Conservation (phyloP, 176 grass and related monocot genomes). For the Secale cereale region DNA sequence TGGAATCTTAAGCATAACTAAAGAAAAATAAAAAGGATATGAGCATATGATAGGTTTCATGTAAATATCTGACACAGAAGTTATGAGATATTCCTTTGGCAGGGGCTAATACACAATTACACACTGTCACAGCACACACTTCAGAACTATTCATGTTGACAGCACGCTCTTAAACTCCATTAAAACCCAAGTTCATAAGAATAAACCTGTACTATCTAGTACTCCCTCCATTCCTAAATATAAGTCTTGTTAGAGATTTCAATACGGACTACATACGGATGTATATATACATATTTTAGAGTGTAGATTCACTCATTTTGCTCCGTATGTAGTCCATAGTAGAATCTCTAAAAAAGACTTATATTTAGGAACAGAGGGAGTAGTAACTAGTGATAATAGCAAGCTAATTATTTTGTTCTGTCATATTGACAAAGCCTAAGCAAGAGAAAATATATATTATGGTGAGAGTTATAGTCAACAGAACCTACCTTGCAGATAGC, state of each 20-base stretch:
- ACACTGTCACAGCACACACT: background rate
- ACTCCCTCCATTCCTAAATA: too few relatives aligned
- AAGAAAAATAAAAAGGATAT: background rate
- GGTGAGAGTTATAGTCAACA: constrained; percentile 13
- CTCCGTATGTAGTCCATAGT: too few relatives aligned
- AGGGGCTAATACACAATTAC: constrained; percentile 6
- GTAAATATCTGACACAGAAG: constrained; percentile 17
- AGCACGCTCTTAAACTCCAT: background rate
- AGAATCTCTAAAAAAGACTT: too few relatives aligned
- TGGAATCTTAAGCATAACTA: background rate
- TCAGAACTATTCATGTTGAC: background rate
- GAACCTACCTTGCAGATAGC: constrained; percentile 61
- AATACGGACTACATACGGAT: too few relatives aligned
- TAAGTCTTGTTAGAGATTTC: too few relatives aligned
- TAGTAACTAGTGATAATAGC: background rate
- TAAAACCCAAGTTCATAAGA: background rate
- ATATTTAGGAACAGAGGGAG: too few relatives aligned
- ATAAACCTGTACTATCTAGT: background rate
- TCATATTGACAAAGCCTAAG: constrained; percentile 2
- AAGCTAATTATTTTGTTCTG: background rate
- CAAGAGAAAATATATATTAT: background rate
- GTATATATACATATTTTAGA: too few relatives aligned
- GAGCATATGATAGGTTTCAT: constrained; percentile 13
- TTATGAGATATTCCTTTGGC: background rate
- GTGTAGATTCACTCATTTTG: too few relatives aligned